Percentiles rank a stretch among this genome's conserved stretches.
These are phyloP conservation scores for Diplotaxis tenuifolia DNA, from an alignment of 345 rosid species.

Conservation along the genomic window DNA sequence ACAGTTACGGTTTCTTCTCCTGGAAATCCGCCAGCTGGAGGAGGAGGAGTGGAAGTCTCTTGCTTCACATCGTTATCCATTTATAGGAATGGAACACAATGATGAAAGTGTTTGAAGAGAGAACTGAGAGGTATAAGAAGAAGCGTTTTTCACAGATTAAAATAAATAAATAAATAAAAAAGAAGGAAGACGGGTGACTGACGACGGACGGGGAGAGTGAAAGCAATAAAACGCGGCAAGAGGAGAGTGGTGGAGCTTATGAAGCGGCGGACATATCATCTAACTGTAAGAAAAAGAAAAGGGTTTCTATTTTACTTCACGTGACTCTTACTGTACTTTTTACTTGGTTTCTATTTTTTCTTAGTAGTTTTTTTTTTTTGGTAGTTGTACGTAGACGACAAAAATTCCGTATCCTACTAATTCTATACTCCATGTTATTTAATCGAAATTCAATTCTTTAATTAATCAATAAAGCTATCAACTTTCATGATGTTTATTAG, in stretches of 20 bases:
- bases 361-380: too few species aligned
- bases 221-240: neutral
- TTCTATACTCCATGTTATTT: too few species aligned
- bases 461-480: too few species aligned
- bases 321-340: too few species aligned
- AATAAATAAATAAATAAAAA: too few species aligned
- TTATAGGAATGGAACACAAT: neutral
- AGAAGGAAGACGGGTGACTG: neutral
- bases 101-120: neutral
- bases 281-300: neutral
- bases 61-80: conserved; percentile 51
- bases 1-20: conserved; percentile 29
- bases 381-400: too few species aligned
- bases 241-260: neutral
- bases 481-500: too few species aligned
- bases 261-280: neutral
- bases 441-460: too few species aligned
- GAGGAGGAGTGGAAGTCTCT: conserved; percentile 38
- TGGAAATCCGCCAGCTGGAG: neutral
- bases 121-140: neutral
- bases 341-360: too few species aligned
- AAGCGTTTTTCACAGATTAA: neutral
- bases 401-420: too few species aligned
- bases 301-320: too few species aligned
- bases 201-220: neutral